Evolutionary conservation across 1,284 basidiomycete genomes (phyloP).

Genomic region (Ceratobasidium sp.): DNA sequence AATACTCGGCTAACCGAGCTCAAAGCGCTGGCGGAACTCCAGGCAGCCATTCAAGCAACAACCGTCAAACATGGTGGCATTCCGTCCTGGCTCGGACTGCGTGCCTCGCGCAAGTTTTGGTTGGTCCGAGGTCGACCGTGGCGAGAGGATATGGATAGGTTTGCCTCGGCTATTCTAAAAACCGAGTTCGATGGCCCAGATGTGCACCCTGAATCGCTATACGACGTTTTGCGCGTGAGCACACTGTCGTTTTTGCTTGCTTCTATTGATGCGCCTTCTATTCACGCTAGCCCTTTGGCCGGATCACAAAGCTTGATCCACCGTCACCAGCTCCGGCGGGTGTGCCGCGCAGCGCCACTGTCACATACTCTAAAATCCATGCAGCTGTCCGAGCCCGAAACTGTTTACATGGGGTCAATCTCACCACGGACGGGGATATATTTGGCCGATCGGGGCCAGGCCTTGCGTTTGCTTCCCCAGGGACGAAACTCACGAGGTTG

Average conservation of each 20-base stretch:
- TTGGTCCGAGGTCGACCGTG: constrained; percentile 83
- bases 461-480: constrained; percentile 43
- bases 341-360: constrained; percentile 67
- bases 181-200: constrained; percentile 90
- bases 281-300: constrained; percentile 75
- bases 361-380: constrained; percentile 69
- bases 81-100: constrained; percentile 68
- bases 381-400: constrained; percentile 86
- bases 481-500: constrained; percentile 61
- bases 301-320: constrained; percentile 71
- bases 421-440: constrained; percentile 49
- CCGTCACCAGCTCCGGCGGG: constrained; percentile 72
- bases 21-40: constrained; percentile 55
- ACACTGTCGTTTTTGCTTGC: constrained; percentile 13
- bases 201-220: constrained; percentile 77
- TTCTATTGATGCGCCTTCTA: not conserved
- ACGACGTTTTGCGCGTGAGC: constrained; percentile 71
- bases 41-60: constrained; percentile 57
- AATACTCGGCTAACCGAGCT: constrained; percentile 51
- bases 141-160: constrained; percentile 89
- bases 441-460: constrained; percentile 35
- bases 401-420: constrained; percentile 75
- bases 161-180: constrained; percentile 73
- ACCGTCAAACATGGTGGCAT: constrained; percentile 61
- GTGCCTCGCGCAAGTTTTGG: constrained; percentile 68